phyloP scores from a whole-genome alignment of 2,329 filamentous ascomycete species.

The Xylariomycetidae sp. region DNA sequence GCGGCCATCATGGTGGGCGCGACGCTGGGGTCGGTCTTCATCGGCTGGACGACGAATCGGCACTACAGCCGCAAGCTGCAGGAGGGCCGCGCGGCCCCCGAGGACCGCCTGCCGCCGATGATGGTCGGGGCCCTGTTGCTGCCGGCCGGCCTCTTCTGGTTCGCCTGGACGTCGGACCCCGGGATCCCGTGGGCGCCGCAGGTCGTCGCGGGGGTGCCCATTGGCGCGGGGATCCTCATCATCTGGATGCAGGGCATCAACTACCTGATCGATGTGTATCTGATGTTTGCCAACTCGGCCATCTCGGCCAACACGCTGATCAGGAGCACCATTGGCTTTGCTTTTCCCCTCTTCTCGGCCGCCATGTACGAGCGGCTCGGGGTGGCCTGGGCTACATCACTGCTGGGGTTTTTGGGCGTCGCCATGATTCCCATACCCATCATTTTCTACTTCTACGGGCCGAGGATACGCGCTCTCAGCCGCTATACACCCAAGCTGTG shows the following conservation, averaged over 20 bases:
- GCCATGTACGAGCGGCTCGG: too few species aligned
- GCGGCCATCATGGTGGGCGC: not conserved
- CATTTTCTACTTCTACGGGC: slow-evolving; percentile 1
- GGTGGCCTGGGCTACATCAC: slow-evolving; percentile 1
- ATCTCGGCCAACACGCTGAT: not conserved
- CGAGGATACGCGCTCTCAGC: not conserved
- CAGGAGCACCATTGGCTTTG: not conserved
- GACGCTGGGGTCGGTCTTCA: not conserved
- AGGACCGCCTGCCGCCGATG: not conserved
- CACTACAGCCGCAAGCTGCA: not conserved
- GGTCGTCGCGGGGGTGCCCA: not conserved
- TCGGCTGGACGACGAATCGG: not conserved
- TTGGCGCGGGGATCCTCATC: not conserved
- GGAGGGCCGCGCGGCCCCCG: not conserved
- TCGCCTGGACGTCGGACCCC: not conserved
- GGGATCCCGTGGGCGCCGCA: not conserved
- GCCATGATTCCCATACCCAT: not conserved
- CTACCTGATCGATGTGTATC: not conserved
- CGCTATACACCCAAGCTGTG: too few species aligned
- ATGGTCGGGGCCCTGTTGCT: not conserved
- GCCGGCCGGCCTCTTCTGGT: not conserved
- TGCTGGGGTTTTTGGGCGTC: slow-evolving; percentile 1
- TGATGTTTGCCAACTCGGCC: not conserved
- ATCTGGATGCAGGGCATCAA: not conserved
- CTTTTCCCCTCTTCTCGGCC: not conserved